A percentile compares a stretch with the other conserved stretches of the same genome.
These are phyloP conservation scores for Pyrenula aspistea DNA, from an alignment of 495 filamentous ascomycete species.

Conservation along the genomic window DNA sequence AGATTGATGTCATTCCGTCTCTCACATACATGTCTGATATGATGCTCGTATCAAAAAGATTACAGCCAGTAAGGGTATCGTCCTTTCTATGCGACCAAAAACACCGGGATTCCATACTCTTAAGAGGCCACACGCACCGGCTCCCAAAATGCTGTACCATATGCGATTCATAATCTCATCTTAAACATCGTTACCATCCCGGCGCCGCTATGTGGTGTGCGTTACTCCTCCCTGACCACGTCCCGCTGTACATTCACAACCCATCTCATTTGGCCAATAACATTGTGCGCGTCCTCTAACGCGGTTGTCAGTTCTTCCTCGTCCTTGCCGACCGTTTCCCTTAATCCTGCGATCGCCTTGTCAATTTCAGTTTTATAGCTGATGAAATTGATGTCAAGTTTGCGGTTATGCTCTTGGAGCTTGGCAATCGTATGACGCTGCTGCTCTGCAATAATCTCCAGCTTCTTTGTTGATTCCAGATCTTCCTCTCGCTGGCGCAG, in stretches of 20 bases:
- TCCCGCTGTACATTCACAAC: neutral
- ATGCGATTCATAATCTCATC: too few relatives aligned
- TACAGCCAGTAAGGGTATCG: neutral
- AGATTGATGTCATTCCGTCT: too few relatives aligned
- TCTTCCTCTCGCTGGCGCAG: neutral
- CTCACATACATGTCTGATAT: too few relatives aligned
- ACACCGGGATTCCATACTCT: neutral
- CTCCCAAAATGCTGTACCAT: too few relatives aligned
- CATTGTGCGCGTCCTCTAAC: neutral
- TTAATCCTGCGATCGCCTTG: neutral
- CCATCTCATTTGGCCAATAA: slow-evolving; percentile 1
- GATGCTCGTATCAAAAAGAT: too few relatives aligned
- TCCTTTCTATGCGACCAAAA: neutral
- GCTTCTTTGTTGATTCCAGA: neutral
- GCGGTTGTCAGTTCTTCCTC: neutral
- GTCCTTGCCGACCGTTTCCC: neutral
- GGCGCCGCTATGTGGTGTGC: too few relatives aligned
- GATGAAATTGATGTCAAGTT: neutral
- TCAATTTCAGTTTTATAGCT: neutral
- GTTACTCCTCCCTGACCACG: too few relatives aligned
- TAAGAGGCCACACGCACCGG: neutral
- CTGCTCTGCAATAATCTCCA: neutral
- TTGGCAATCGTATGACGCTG: neutral
- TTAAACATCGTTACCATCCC: too few relatives aligned
- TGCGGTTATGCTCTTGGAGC: neutral